Evolutionary conservation across 371 early-diverging fungal species (phyloP), one percentile per base, ranked within the genome.

Genomic region (Syncephalastrum monosporum): DNA sequence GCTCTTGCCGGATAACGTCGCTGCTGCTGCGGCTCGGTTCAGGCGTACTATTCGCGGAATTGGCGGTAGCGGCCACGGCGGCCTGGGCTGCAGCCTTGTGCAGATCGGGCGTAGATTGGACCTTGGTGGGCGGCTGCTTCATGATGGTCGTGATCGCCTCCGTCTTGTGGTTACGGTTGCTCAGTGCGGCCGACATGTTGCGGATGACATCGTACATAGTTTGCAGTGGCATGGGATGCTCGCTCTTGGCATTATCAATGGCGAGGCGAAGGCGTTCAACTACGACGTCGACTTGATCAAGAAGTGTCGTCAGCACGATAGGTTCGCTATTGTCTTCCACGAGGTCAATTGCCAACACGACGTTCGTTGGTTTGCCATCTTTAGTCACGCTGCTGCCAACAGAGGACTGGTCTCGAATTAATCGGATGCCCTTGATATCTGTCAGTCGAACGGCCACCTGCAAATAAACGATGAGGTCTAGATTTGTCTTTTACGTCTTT

Each of bases 211-310:
- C 75, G 42, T 71, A 78, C 16, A 71, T 57, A 1, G 53, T 64
- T 63, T 78, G 79, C 6, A 75, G 47, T 3, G 71, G 63, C 50
- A 63, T 58, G 51, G 72, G 71, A 69, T 77, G 61, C 19, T 27
- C 5, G 3, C 51, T 50, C 50, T 78, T 78, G 8, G 75, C 68
- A 58, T 72, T 74, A n/a, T 70, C 65, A 0, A 77, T 66, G 21
- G 72, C 71, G 43, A 74, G 64, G 29, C 69, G 64, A 25, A 77
- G 50, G 42, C 65, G 66, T 46, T 77, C 75, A 15, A 67, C 67
- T 25, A 77, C 45, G 0, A 69, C 65, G 47, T 74, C 78, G 27
- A 74, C 64, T 29, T 77, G 67, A 29, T 77, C 72, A 65, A 77
- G 61, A 38, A 77, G 47, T 0, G 75, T 65, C 6, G 66, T 63